Percentiles rank a stretch among this genome's conserved stretches.
Evolutionary conservation across 2,329 filamentous ascomycete species (phyloP).

Genomic region (Epichloe brachyelytri): DNA sequence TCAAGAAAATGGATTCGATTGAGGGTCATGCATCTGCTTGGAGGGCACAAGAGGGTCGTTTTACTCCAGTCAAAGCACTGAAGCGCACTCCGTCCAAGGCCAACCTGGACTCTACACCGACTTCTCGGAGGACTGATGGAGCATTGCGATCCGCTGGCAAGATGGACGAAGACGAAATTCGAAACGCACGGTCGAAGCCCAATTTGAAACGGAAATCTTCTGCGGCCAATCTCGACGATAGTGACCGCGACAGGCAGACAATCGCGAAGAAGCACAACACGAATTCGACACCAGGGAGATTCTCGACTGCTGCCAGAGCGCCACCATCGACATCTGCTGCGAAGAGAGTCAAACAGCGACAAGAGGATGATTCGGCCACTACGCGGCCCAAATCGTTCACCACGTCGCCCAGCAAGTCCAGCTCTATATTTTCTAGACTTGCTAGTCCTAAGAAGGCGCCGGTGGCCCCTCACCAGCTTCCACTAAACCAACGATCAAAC

Average conservation of each 20-base stretch:
- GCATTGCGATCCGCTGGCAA: slow-evolving; percentile 44
- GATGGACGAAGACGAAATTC: slow-evolving; percentile 51
- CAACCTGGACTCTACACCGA: slow-evolving; percentile 24
- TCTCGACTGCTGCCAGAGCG: slow-evolving; percentile 3
- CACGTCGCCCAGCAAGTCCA: slow-evolving; percentile 27
- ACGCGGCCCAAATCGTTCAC: slow-evolving; percentile 43
- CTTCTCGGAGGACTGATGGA: slow-evolving; percentile 20
- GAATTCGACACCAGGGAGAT: slow-evolving; percentile 10
- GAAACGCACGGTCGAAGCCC: slow-evolving; percentile 22
- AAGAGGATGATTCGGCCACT: slow-evolving; percentile 56
- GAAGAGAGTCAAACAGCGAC: slow-evolving; percentile 59
- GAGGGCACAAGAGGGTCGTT: slow-evolving; percentile 42
- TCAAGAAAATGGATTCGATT: slow-evolving; percentile 98
- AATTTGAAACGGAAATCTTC: slow-evolving; percentile 21
- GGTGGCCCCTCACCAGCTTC: slow-evolving; percentile 43
- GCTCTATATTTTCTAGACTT: slow-evolving; percentile 42
- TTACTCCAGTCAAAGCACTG: slow-evolving; percentile 33
- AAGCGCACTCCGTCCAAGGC: slow-evolving; percentile 34
- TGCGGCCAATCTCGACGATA: slow-evolving; percentile 21
- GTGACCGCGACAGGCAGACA: slow-evolving; percentile 2
- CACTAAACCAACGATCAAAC: slow-evolving; percentile 12
- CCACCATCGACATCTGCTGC: slow-evolving; percentile 23
- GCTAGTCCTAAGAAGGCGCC: slow-evolving; percentile 65
- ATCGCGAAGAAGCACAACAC: slow-evolving; percentile 15
- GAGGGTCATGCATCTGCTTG: slow-evolving; percentile 72